phyloP scores from a whole-genome alignment of 2,329 filamentous ascomycete species.

The Penicillium sclerotiorum region DNA sequence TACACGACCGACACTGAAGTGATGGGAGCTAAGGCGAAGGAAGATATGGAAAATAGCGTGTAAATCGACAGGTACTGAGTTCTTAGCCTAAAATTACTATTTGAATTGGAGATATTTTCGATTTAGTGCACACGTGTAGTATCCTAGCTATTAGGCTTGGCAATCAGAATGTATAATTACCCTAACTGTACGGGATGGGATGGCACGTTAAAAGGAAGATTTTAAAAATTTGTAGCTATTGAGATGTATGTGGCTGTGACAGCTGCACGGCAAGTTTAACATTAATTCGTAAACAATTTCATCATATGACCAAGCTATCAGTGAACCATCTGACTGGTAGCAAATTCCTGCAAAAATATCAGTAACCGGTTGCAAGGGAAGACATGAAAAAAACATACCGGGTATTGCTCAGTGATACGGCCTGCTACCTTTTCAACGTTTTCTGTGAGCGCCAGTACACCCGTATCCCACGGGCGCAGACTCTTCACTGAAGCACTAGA shows the following conservation, averaged over 20 bases:
- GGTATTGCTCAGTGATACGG: slow-evolving; percentile 77
- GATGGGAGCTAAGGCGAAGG: too few species aligned
- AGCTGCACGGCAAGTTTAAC: neutral
- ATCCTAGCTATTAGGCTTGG: too few species aligned
- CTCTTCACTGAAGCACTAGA: slow-evolving; percentile 66
- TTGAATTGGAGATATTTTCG: too few species aligned
- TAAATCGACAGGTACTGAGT: too few species aligned
- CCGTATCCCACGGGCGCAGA: slow-evolving; percentile 83
- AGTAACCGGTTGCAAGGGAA: neutral
- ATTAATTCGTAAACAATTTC: slow-evolving; percentile 6
- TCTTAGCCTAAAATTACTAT: too few species aligned
- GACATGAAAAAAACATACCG: slow-evolving; percentile 53
- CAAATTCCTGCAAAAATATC: slow-evolving; percentile 32
- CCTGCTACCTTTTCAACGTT: slow-evolving; percentile 87
- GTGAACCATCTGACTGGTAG: slow-evolving; percentile 38
- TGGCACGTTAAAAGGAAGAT: too few species aligned
- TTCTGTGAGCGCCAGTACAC: slow-evolving; percentile 82
- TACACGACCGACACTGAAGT: slow-evolving; percentile 15
- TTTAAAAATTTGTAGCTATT: too few species aligned
- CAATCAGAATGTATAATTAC: too few species aligned
- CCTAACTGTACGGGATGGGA: too few species aligned
- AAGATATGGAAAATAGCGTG: too few species aligned
- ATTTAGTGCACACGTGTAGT: too few species aligned
- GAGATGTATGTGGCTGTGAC: too few species aligned
- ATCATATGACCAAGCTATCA: slow-evolving; percentile 20